A percentile compares a stretch with the other conserved stretches of the same genome.
phyloP scores from a whole-genome alignment of 495 filamentous ascomycete genomes.

The Amorphotheca resinae region DNA sequence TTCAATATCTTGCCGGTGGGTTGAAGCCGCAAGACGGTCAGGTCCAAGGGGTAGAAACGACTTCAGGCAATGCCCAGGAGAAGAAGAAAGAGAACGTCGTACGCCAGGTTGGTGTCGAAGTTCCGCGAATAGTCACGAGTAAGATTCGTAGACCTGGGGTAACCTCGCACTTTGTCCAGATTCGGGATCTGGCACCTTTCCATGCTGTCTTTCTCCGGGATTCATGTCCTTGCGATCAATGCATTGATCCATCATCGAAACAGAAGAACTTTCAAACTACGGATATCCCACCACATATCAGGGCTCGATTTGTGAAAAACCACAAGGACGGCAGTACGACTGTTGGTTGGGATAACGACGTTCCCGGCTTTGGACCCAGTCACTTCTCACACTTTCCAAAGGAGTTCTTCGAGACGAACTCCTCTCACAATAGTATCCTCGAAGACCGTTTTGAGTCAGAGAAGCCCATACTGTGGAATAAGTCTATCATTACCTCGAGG shows the following conservation, averaged over 20 bases:
- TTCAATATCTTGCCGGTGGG: too few species aligned
- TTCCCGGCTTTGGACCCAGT: slow-evolving; percentile 29
- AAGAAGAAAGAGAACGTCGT: too few species aligned
- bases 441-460: not conserved
- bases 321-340: slow-evolving; percentile 31
- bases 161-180: too few species aligned
- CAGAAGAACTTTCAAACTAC: slow-evolving; percentile 70
- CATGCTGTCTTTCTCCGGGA: slow-evolving; percentile 54
- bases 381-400: slow-evolving; percentile 38
- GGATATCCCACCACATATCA: slow-evolving; percentile 50
- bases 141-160: too few species aligned
- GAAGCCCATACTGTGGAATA: slow-evolving; percentile 21
- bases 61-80: too few species aligned
- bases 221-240: slow-evolving; percentile 54
- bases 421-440: not conserved
- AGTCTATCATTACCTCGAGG: slow-evolving; percentile 25
- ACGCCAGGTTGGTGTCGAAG: too few species aligned
- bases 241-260: slow-evolving; percentile 64
- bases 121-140: too few species aligned
- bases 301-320: slow-evolving; percentile 21
- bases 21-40: too few species aligned
- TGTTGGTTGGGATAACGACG: slow-evolving; percentile 51
- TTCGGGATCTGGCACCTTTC: not conserved
- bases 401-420: slow-evolving; percentile 22
- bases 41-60: too few species aligned